A percentile compares a stretch with the other conserved stretches of the same genome.
Evolutionary conservation across 768 basidiomycete species (phyloP).

Genomic region (Hygrocybe coccinea): DNA sequence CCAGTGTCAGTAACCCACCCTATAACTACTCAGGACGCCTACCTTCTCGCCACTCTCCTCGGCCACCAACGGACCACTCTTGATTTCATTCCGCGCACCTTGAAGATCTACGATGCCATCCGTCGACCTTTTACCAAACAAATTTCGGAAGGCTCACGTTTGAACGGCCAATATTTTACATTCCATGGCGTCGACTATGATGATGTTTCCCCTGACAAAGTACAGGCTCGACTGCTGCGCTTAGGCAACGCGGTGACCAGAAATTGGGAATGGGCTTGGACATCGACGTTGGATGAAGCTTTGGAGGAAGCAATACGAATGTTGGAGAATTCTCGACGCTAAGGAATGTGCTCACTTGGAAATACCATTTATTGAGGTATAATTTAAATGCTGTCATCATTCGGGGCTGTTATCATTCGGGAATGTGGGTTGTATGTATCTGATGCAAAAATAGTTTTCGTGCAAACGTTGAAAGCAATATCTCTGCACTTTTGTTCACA

Average conservation of each 20-base stretch:
- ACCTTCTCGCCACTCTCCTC: constrained; percentile 38
- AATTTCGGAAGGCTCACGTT: constrained; percentile 36
- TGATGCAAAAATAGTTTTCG: too few species aligned
- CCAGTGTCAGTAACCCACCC: constrained; percentile 25
- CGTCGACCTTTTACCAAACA: constrained; percentile 43
- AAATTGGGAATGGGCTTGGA: constrained; percentile 64
- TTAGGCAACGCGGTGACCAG: constrained; percentile 40
- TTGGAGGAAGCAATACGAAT: constrained; percentile 32
- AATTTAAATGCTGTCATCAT: too few species aligned
- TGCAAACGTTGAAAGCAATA: too few species aligned
- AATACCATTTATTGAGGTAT: too few species aligned
- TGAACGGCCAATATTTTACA: constrained; percentile 40
- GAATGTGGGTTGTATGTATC: too few species aligned
- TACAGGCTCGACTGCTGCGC: constrained; percentile 22
- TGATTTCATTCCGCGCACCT: constrained; percentile 37
- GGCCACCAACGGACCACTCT: constrained; percentile 41
- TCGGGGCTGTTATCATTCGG: too few species aligned
- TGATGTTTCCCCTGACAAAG: neutral
- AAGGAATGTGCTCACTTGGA: too few species aligned
- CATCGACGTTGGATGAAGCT: constrained; percentile 38
- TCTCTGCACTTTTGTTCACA: too few species aligned
- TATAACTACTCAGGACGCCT: constrained; percentile 42
- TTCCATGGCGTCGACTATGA: constrained; percentile 25
- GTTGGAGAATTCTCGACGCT: neutral
- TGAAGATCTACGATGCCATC: constrained; percentile 47